phyloP scores from a whole-genome alignment of 83 land plant genomes.

The Picea abies region DNA sequence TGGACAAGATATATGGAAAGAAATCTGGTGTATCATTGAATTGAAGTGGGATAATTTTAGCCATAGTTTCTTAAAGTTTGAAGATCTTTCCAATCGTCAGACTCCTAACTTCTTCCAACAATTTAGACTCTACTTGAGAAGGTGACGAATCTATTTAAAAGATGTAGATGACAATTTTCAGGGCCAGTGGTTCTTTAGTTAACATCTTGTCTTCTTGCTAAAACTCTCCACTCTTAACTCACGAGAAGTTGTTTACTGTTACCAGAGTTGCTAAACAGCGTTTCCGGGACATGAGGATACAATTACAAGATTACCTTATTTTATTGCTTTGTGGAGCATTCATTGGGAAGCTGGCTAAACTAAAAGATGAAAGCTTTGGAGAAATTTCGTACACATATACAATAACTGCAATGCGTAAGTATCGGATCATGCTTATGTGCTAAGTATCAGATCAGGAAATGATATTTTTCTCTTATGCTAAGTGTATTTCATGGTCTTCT shows the following conservation, averaged over 20 bases:
- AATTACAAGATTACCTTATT: conserved; percentile 87
- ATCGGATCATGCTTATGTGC: background rate
- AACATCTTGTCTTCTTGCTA: conserved; percentile 1
- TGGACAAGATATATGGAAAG: conserved; percentile 73
- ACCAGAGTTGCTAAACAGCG: conserved; percentile 91
- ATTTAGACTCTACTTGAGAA: conserved; percentile 57
- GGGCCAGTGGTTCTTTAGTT: background rate
- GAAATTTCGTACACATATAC: conserved; percentile 80
- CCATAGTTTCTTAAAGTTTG: conserved; percentile 44
- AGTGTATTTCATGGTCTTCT: background rate
- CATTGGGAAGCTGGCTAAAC: conserved; percentile 80
- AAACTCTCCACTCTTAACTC: background rate
- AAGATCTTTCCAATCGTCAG: conserved; percentile 67
- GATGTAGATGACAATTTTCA: background rate
- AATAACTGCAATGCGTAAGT: conserved; percentile 94
- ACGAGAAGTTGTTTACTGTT: background rate
- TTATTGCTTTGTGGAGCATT: conserved; percentile 90
- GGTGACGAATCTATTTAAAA: conserved; percentile 40
- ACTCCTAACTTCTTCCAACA: conserved; percentile 74
- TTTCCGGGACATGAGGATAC: conserved; percentile 79
- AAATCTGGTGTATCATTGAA: conserved; percentile 45
- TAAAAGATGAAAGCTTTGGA: conserved; percentile 76
- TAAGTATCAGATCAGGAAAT: background rate
- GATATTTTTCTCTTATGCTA: background rate
- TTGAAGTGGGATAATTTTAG: conserved; percentile 50